Conservation (phyloP, 768 basidiomycete species). For the Tephrocybe sp. region DNA sequence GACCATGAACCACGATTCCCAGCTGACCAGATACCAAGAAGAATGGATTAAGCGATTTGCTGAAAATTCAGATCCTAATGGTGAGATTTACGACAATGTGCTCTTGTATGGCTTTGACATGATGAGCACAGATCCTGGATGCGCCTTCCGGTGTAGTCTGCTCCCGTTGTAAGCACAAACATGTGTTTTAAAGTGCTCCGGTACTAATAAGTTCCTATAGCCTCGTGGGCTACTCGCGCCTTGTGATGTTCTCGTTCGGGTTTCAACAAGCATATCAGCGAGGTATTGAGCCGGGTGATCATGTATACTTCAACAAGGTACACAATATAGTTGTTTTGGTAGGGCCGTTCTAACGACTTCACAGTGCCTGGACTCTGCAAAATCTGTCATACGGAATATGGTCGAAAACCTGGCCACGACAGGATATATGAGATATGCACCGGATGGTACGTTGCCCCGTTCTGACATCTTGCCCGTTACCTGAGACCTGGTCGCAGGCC, state of each 20-base stretch:
- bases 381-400: constrained; percentile 63
- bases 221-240: constrained; percentile 72
- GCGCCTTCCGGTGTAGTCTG: constrained; percentile 61
- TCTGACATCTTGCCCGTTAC: background rate
- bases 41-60: constrained; percentile 66
- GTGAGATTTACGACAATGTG: constrained; percentile 29
- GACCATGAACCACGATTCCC: constrained; percentile 58
- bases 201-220: constrained; percentile 32
- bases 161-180: constrained; percentile 69
- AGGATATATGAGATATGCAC: constrained; percentile 77
- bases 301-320: constrained; percentile 71
- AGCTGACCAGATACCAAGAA: constrained; percentile 57
- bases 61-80: constrained; percentile 57
- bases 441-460: constrained; percentile 55
- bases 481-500: constrained; percentile 38
- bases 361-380: constrained; percentile 73
- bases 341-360: background rate
- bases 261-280: constrained; percentile 82
- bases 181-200: background rate
- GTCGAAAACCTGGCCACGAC: constrained; percentile 64
- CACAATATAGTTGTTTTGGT: background rate
- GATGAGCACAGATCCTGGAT: constrained; percentile 47
- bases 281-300: constrained; percentile 60
- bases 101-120: background rate
- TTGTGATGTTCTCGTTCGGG: constrained; percentile 86